Base-by-base conservation (phyloP, 164 flowering plant genomes). In the Chimonanthus salicifolius region DNA sequence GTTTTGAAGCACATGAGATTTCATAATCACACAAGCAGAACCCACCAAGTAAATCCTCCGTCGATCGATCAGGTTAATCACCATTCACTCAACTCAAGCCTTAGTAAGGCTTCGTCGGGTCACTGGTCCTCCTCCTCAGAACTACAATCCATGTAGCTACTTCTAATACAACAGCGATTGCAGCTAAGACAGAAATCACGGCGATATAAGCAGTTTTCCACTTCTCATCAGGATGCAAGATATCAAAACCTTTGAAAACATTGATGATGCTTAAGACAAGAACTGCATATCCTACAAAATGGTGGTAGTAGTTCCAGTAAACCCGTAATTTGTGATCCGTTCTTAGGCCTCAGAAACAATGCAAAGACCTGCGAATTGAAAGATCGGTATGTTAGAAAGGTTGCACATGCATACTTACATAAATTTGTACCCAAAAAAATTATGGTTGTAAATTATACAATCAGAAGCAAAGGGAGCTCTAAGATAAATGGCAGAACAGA, bases 221-320 rank as follows among this genome's bases (percentile, higher is more conserved):
- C 74, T 85, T 82, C 69, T 78, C 51, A 2, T 7, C 87, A 3
- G 92, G 93, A 2, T 69, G 48, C 72, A 92, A 77, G 3, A 92
- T 91, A 67, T 75, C 69, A 1, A 88, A 71, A 43, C 98, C 98
- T 72, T 87, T 87, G 77, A 87, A 88, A 46, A 91, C 85, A 70
- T 92, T 92, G 76, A 88, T 16, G 74, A 90, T 76, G 66, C 94
- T 88, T 13, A 92, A 86, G 64, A 89, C 48, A 11, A 88, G 10
- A 8, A 91, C 81, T 18, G 80, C 13, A 58, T 89, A 91, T n/a
- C 98, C 98, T 10, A 89, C 20, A 2, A 84, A 72, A 68, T 86
- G 94, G 84, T 92, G 97, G 81, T 89, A 92, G 72, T 87, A 54
- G 45, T 86, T 89, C 98, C 98, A 92, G 74, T 84, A 87, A 54